A percentile compares a stretch with the other conserved stretches of the same genome.
phyloP scores from a whole-genome alignment of 139 green algal species.

The Diplosphaera chodatii region DNA sequence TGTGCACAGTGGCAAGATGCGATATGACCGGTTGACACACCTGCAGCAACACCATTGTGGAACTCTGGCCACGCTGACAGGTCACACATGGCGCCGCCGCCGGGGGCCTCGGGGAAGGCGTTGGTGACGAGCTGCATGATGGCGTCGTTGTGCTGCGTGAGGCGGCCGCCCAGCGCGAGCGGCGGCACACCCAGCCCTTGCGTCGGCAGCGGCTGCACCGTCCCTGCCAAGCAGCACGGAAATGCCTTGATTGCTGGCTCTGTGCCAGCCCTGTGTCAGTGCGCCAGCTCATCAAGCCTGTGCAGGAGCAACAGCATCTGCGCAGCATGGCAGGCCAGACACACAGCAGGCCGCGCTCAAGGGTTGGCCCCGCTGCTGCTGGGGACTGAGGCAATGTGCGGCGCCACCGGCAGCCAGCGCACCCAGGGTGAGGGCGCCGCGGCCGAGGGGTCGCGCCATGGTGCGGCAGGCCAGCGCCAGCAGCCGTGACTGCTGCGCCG shows the following conservation, averaged over 20 bases:
- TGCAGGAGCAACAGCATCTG: too few species aligned
- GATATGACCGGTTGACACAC: neutral
- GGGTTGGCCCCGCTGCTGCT: neutral
- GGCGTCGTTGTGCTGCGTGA: conserved; percentile 57
- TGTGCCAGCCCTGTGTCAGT: too few species aligned
- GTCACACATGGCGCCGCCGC: conserved; percentile 54
- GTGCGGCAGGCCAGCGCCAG: conserved; percentile 65
- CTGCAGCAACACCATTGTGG: conserved; percentile 86
- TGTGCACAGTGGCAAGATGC: neutral
- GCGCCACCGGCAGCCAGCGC: neutral
- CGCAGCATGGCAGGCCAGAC: too few species aligned
- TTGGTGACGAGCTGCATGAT: conserved; percentile 69
- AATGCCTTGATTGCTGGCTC: too few species aligned
- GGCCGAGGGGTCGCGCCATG: conserved; percentile 67
- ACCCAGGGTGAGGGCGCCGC: conserved; percentile 74
- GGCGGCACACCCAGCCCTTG: conserved; percentile 67
- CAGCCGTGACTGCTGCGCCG: conserved; percentile 56
- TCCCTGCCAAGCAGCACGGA: conserved; percentile 11
- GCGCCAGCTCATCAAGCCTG: too few species aligned
- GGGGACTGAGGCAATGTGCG: neutral
- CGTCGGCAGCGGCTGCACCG: conserved; percentile 53
- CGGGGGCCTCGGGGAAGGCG: conserved; percentile 28
- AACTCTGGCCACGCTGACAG: conserved; percentile 92
- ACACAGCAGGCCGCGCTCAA: neutral
- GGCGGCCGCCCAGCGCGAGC: conserved; percentile 66